Conservation (phyloP, 2,329 filamentous ascomycete species). For the Tricladium varicosporioides region DNA sequence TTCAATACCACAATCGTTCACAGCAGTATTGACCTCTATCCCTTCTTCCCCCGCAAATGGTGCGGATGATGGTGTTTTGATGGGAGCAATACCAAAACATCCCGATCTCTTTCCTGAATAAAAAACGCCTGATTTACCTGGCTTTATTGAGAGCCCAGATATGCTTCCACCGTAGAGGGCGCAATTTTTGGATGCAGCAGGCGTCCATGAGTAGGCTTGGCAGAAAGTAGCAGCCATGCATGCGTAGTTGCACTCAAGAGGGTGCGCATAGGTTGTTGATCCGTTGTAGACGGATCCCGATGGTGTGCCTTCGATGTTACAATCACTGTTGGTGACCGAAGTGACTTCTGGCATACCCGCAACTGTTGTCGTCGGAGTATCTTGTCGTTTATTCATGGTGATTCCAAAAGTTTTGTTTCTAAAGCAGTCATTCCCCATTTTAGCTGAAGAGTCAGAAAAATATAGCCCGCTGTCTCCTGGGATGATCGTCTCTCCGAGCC, state of each 20-base stretch:
- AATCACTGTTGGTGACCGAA: neutral
- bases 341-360: neutral
- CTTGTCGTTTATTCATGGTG: neutral
- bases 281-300: neutral
- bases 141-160: neutral
- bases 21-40: neutral
- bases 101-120: neutral
- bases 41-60: neutral
- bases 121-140: neutral
- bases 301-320: neutral
- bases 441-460: neutral
- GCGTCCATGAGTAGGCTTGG: neutral
- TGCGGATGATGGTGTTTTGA: neutral
- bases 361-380: neutral
- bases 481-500: neutral
- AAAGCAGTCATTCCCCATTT: neutral
- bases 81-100: neutral
- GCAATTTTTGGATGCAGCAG: neutral
- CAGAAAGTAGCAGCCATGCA: neutral
- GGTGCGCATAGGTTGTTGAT: neutral
- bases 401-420: neutral
- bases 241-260: neutral
- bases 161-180: neutral
- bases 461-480: neutral
- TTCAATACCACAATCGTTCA: neutral